phyloP scores from a whole-genome alignment of 495 filamentous ascomycete genomes.

The Rhypophila decipiens region DNA sequence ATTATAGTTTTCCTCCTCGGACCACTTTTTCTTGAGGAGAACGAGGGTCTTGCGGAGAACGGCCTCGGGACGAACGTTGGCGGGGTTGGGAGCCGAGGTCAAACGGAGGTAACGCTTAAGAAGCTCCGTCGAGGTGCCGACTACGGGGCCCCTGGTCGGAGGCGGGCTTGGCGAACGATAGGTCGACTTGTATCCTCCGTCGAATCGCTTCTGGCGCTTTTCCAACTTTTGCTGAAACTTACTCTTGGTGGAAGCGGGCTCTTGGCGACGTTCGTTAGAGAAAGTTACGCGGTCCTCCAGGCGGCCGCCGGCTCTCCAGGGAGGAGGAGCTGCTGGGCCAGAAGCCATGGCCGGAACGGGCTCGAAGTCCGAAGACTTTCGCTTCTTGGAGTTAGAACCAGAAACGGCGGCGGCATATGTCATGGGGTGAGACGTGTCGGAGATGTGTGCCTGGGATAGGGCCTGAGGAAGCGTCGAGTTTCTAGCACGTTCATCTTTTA shows the following conservation, averaged over 20 bases:
- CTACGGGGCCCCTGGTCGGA: conserved; percentile 65
- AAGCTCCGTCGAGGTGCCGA: conserved; percentile 75
- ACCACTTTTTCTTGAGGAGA: conserved; percentile 90
- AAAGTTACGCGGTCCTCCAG: conserved; percentile 76
- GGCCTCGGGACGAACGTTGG: conserved; percentile 76
- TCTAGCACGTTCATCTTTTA: conserved; percentile 62
- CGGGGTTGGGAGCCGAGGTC: conserved; percentile 79
- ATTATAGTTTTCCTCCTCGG: conserved; percentile 82
- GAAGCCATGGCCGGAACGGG: conserved; percentile 29
- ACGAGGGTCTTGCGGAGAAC: conserved; percentile 80
- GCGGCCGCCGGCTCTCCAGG: conserved; percentile 53
- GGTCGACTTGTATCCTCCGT: conserved; percentile 56
- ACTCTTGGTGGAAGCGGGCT: conserved; percentile 51
- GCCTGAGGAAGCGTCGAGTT: conserved; percentile 18
- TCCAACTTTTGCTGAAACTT: conserved; percentile 85
- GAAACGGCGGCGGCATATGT: background rate
- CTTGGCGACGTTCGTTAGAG: conserved; percentile 51
- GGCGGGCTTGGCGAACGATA: conserved; percentile 57
- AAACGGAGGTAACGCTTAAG: conserved; percentile 94
- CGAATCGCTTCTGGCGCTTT: conserved; percentile 82
- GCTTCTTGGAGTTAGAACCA: conserved; percentile 51
- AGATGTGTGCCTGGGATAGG: background rate
- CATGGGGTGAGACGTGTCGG: background rate
- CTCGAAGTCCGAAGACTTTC: conserved; percentile 66
- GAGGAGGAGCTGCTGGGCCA: conserved; percentile 62